Percentiles rank a stretch among this genome's conserved stretches.
Evolutionary conservation across 345 rosid species (phyloP).

Genomic region (Gossypium mustelinum): DNA sequence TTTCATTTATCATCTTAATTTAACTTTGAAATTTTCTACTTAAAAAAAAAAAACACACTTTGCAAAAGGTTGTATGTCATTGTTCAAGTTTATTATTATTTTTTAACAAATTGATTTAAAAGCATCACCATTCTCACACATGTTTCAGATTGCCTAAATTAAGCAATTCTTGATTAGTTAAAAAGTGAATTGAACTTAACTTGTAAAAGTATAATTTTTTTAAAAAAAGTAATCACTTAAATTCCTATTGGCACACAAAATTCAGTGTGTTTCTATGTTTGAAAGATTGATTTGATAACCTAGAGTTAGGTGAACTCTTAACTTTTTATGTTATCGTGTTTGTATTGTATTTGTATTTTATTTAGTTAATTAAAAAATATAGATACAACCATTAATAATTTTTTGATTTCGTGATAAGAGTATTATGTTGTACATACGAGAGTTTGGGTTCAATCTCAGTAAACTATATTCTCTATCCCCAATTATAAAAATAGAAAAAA

Average conservation of each 20-base stretch:
- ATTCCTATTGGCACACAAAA: not conserved
- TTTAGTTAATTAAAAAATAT: too few relatives aligned
- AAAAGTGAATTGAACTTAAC: not conserved
- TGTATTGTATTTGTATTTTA: not conserved
- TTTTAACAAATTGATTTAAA: not conserved
- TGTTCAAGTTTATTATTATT: too few relatives aligned
- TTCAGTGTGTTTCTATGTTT: too few relatives aligned
- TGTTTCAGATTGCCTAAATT: not conserved
- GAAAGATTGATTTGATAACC: not conserved
- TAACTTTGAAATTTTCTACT: not conserved
- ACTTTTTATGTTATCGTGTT: not conserved
- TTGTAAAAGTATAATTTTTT: not conserved
- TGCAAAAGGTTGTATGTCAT: too few relatives aligned
- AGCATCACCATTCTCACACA: not conserved
- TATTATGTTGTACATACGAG: too few relatives aligned
- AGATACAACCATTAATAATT: fast-evolving
- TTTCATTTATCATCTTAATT: not conserved
- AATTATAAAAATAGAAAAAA: too few relatives aligned
- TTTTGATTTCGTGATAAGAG: too few relatives aligned
- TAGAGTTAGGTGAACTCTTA: not conserved
- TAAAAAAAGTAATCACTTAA: not conserved
- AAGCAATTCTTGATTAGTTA: not conserved
- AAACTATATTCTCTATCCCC: too few relatives aligned
- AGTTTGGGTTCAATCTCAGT: too few relatives aligned
- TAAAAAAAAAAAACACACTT: too few relatives aligned